A percentile compares a stretch with the other conserved stretches of the same genome.
Conservation (phyloP, 1,139 yeast genomes). For the Suhomyces ambrosiae region DNA sequence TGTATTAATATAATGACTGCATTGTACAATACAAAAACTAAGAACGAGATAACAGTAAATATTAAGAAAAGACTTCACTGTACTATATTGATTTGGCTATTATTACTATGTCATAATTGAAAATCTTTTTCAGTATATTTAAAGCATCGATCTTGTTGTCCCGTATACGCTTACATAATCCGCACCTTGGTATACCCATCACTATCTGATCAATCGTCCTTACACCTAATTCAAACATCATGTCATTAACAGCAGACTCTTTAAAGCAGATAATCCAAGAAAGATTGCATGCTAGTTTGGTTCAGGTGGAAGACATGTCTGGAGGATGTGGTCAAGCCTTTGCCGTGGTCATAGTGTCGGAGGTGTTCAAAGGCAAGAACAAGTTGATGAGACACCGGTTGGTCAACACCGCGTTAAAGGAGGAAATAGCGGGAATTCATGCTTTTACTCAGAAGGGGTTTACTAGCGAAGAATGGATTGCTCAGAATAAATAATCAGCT, state of each 20-base stretch:
- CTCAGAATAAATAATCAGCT: constrained; percentile 31
- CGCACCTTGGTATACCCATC: too few relatives aligned
- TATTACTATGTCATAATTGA: too few relatives aligned
- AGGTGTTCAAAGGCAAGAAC: constrained; percentile 74
- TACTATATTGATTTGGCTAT: too few relatives aligned
- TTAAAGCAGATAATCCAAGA: constrained; percentile 50
- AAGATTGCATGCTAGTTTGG: constrained; percentile 54
- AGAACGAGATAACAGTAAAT: too few relatives aligned
- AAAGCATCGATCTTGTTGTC: too few relatives aligned
- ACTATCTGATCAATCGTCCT: too few relatives aligned
- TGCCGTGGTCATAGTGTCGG: constrained; percentile 81
- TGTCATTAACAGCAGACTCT: constrained; percentile 49
- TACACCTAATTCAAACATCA: constrained; percentile 11
- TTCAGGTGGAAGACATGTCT: constrained; percentile 69
- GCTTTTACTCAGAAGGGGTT: constrained; percentile 93
- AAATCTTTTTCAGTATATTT: too few relatives aligned
- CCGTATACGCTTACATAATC: too few relatives aligned
- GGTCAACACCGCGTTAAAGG: constrained; percentile 77
- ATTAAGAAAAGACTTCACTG: too few relatives aligned
- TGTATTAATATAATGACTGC: not conserved
- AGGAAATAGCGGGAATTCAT: constrained; percentile 83
- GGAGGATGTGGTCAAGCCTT: constrained; percentile 91
- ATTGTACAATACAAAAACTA: too few relatives aligned
- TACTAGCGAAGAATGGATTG: constrained; percentile 71
- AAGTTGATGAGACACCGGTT: constrained; percentile 83